Evolutionary conservation across 192 early-diverging fungal genomes (phyloP), one percentile per base, ranked within the genome.

Genomic region (Haplosporangium gracile): DNA sequence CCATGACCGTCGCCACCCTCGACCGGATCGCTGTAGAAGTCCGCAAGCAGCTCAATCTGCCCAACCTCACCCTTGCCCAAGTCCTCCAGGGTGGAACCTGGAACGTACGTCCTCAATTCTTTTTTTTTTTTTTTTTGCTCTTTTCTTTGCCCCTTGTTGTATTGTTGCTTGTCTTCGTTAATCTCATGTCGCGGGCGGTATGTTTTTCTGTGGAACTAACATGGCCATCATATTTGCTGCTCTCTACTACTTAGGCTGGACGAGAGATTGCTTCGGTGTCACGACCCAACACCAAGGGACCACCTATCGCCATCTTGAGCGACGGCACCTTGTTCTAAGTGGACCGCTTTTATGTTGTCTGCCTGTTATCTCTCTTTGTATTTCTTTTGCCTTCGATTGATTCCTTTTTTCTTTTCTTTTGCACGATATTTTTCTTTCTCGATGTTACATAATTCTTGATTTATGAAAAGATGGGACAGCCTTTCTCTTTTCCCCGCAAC

Each of bases 31-130:
- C 94, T 0, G 89, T 91, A 1, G 83, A 87, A 18, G 93, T 98
- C 15, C 91, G 94, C 43, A 85, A 91, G 16, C 76, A 87, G 29
- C 90, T 95, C 18, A 86, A 84, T 2, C 86, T 96, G 47, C 83
- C 89, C 20, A 75, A 93, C n/a, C 85, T 97, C 13, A 93, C 93
- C 6, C 88, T 99, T 53, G 96, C 95, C 38, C 95, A 98, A 75
- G 95, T 99, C 4, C 90, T 99, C 1, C 97, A 99, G 77, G 97
- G 91, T 73, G 97, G 97, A 0, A 99, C 97, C 9, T 99, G 98
- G 98, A 97, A 97, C 85, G 90, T 90, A 75, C 68, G 85, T 79
- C 18, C 13, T 40, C 24, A 32, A 8, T 36, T 36, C 18, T 8
- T 77, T 53, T 78, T 70, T 7, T 34, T n/a, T 29, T 79, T 72